Conservation (phyloP, 495 filamentous ascomycete species). For the Hypoxylon crocopeplum region DNA sequence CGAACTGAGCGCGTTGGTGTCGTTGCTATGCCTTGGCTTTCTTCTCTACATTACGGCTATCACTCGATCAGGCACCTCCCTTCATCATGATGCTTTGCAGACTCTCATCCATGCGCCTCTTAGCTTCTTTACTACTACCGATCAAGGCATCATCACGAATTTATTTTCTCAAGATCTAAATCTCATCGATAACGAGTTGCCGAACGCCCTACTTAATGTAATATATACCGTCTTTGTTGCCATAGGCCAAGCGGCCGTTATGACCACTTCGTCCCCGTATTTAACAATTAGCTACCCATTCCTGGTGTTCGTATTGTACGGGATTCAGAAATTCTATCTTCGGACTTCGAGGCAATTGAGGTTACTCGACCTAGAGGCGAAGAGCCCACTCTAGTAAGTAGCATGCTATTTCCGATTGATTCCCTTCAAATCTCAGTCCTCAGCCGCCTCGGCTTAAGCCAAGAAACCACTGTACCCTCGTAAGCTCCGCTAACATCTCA, state of each 20-base stretch:
- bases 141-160: conserved; percentile 52
- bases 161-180: conserved; percentile 55
- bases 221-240: conserved; percentile 15
- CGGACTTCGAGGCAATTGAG: conserved; percentile 67
- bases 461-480: background rate
- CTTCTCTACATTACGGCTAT: conserved; percentile 23
- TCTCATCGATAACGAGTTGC: conserved; percentile 49
- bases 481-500: background rate
- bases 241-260: conserved; percentile 42
- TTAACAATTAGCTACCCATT: conserved; percentile 36
- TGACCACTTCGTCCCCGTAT: conserved; percentile 40
- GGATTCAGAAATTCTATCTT: conserved; percentile 65
- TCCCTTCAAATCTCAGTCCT: too few species aligned
- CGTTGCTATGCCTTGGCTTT: conserved; percentile 9
- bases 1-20: conserved; percentile 32
- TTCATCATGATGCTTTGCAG: conserved; percentile 35
- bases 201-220: conserved; percentile 24
- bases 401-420: background rate
- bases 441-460: background rate
- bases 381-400: conserved; percentile 43
- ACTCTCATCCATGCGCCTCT: conserved; percentile 42
- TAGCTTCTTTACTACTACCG: conserved; percentile 49
- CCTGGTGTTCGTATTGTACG: conserved; percentile 48
- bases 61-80: conserved; percentile 28
- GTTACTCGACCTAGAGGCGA: conserved; percentile 65